phyloP scores from a whole-genome alignment of 2,329 filamentous ascomycete species.

The Fusarium brevicatenulatum region DNA sequence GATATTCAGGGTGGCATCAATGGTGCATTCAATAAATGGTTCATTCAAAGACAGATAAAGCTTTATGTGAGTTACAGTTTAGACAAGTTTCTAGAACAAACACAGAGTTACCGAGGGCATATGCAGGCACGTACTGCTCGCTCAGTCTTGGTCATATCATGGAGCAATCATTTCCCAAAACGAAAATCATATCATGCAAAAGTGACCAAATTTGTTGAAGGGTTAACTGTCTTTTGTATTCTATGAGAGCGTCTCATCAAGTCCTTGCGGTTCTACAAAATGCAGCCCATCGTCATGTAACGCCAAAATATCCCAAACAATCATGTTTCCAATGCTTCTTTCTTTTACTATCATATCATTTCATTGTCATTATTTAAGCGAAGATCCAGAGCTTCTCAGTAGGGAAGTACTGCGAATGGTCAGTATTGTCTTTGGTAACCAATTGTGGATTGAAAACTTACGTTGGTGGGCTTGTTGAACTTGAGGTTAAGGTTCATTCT shows the following conservation, averaged over 20 bases:
- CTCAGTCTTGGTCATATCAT: background rate
- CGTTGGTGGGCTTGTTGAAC: slow-evolving; percentile 81
- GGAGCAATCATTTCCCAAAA: background rate
- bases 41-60: slow-evolving; percentile 8
- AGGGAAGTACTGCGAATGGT: slow-evolving; percentile 61
- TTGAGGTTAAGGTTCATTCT: slow-evolving; percentile 72
- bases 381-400: slow-evolving; percentile 68
- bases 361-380: slow-evolving; percentile 52
- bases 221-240: slow-evolving; percentile 42
- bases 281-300: slow-evolving; percentile 40
- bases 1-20: slow-evolving; percentile 18
- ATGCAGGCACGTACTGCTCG: background rate
- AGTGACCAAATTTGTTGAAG: background rate
- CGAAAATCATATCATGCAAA: background rate
- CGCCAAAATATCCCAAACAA: slow-evolving; percentile 44
- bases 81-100: background rate
- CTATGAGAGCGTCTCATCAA: slow-evolving; percentile 34
- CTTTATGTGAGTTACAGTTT: slow-evolving; percentile 2
- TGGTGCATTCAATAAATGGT: slow-evolving; percentile 14
- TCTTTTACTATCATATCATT: slow-evolving; percentile 31
- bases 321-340: slow-evolving; percentile 29
- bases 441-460: slow-evolving; percentile 55
- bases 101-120: background rate
- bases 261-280: slow-evolving; percentile 39
- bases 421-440: background rate